A percentile compares a stretch with the other conserved stretches of the same genome.
phyloP scores from a whole-genome alignment of 495 filamentous ascomycete genomes.

The Podospora anserina region DNA sequence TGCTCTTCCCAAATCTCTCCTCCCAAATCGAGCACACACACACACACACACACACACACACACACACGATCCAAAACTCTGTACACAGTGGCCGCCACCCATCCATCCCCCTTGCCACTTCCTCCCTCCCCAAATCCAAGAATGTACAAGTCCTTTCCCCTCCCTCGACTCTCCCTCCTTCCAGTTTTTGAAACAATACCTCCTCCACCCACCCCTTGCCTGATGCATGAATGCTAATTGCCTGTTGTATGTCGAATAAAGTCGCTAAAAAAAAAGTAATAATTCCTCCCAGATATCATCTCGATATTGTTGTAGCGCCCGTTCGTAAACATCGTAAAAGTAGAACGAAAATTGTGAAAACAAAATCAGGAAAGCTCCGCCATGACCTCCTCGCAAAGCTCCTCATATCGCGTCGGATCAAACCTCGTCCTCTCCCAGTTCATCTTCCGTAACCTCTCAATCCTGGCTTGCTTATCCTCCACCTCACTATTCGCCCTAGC shows the following conservation, averaged over 20 bases:
- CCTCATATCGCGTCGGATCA: conserved; percentile 46
- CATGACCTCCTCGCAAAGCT: conserved; percentile 46
- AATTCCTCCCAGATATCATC: conserved; percentile 3
- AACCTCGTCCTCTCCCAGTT: conserved; percentile 53
- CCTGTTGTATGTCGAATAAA: neutral
- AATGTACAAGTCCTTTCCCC: neutral
- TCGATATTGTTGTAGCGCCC: neutral
- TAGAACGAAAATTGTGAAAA: neutral
- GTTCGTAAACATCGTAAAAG: conserved; percentile 4
- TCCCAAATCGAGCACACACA: too few relatives aligned
- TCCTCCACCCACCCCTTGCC: neutral
- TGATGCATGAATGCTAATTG: neutral
- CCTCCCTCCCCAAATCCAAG: too few relatives aligned
- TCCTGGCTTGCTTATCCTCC: conserved; percentile 41
- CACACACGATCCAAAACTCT: too few relatives aligned
- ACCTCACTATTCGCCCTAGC: neutral
- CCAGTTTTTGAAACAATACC: neutral
- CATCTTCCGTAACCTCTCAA: conserved; percentile 43
- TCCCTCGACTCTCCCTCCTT: neutral
- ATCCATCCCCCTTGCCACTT: too few relatives aligned
- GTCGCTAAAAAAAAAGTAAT: conserved; percentile 1
- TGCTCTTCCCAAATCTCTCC: too few relatives aligned
- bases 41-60: too few relatives aligned
- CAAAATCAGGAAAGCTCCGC: conserved; percentile 34
- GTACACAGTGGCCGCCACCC: too few relatives aligned